Evolutionary conservation across 2,329 filamentous ascomycete genomes (phyloP), one percentile per base, ranked within the genome.

Genomic region (Diplodia corticola): DNA sequence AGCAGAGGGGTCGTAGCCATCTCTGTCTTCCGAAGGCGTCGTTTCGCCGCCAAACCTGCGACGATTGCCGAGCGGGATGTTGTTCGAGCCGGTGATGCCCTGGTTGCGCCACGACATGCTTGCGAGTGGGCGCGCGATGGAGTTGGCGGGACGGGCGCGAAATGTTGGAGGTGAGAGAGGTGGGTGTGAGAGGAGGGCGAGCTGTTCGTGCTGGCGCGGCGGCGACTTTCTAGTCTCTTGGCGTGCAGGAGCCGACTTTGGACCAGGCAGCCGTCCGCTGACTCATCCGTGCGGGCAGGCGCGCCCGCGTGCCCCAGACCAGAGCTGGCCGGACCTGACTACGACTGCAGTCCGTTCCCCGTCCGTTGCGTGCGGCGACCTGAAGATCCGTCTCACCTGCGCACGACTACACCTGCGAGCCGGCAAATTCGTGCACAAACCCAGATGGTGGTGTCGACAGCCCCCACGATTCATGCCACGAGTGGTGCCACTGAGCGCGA

Each of bases 1-100:
- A 69, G 74, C 75, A 75, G 79, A 74, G 77, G 82, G 81, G 69
- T 80, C 79, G 73, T 81, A 80, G 69, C 76, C 78, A 74, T 78
- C 79, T 17, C 30, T 49, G 44, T 61, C 57, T 2, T 60, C 55
- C 13, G 55, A 33, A 13, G 57, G 44, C 67, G 74, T 77, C 73
- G 78, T 78, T 67, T 75, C 77, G 67, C 79, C 79, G 68, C 88
- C 90, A 73, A 96, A 93, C 69, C 93, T 91, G 73, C 91, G 88
- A 71, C 88, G 86, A 73, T 88, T 96, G 63, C 95, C 95, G 69
- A 99, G 83, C 68, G 95, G 95, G 74, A 99, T 96, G 76, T 97
- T 98, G 81, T 99, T 99, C 51, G 96, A 98, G 63, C 95, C 95
- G 22, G 95, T 99, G 77, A 97, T 96, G 72, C 95, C 95, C 75